phyloP scores from a whole-genome alignment of 495 filamentous ascomycete genomes.

The Recurvomyces mirabilis region DNA sequence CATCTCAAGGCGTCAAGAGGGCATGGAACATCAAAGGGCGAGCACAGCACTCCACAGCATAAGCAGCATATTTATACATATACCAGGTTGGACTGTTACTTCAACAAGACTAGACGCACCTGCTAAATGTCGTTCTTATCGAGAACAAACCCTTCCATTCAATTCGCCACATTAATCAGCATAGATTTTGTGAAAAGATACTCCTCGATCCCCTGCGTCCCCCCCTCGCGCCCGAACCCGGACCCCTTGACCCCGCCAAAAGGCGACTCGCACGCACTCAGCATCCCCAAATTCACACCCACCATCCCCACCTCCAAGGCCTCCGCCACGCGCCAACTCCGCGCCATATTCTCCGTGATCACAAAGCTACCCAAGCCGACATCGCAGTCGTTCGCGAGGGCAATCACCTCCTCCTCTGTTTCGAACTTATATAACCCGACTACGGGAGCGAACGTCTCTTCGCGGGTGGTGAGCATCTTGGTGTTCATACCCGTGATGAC shows the following conservation, averaged over 20 bases:
- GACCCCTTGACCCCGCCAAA: constrained; percentile 23
- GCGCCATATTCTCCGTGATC: constrained; percentile 14
- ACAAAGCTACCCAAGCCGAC: constrained; percentile 25
- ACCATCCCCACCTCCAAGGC: constrained; percentile 19
- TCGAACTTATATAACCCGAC: constrained; percentile 75
- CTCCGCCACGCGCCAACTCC: constrained; percentile 15
- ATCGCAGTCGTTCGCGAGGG: constrained; percentile 33
- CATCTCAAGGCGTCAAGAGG: too few relatives aligned
- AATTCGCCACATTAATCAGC: constrained; percentile 29
- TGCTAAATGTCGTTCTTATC: too few relatives aligned
- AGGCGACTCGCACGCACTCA: constrained; percentile 17
- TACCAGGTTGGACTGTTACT: too few relatives aligned
- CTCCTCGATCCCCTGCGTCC: constrained; percentile 17
- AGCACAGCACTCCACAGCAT: too few relatives aligned
- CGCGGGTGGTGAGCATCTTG: constrained; percentile 64
- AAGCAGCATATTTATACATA: too few relatives aligned
- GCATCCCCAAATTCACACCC: constrained; percentile 15
- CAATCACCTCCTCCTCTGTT: constrained; percentile 72
- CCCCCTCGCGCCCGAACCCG: constrained; percentile 21
- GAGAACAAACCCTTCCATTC: too few relatives aligned
- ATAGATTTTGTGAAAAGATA: constrained; percentile 25
- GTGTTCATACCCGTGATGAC: constrained; percentile 69
- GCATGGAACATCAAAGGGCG: too few relatives aligned
- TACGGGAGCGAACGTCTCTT: constrained; percentile 85
- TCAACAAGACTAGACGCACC: too few relatives aligned